Conservation (phyloP, 192 early-diverging fungal species). For the Spizellomyces sp. region DNA sequence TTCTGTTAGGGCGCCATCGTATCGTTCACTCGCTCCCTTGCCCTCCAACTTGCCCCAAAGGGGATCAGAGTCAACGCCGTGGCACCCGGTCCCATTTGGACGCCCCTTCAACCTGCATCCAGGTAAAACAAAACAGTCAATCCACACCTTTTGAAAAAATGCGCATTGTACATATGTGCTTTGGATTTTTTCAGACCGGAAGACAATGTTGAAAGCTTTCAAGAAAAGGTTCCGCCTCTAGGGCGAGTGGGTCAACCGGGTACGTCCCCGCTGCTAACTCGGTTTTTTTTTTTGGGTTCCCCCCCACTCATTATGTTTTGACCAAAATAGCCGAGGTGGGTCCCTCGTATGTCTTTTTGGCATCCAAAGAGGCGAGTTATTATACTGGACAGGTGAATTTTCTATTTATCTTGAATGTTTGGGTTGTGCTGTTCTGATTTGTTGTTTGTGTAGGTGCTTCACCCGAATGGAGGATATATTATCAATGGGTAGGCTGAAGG, state of each 20-base stretch:
- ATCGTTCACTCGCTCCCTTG: conserved; percentile 53
- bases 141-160: neutral
- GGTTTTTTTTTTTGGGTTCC: too few species aligned
- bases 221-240: conserved; percentile 44
- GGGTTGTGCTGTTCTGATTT: neutral
- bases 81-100: conserved; percentile 59
- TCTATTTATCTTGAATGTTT: neutral
- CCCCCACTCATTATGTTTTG: too few species aligned
- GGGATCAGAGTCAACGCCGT: conserved; percentile 59
- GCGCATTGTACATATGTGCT: neutral
- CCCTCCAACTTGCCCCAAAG: conserved; percentile 44
- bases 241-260: conserved; percentile 51
- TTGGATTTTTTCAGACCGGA: conserved; percentile 5
- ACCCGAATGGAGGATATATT: conserved; percentile 9
- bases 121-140: neutral
- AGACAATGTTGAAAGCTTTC: conserved; percentile 51
- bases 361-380: conserved; percentile 43
- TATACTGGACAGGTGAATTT: conserved; percentile 10
- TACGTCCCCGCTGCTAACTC: too few species aligned
- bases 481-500: neutral
- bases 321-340: conserved; percentile 34
- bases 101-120: conserved; percentile 48
- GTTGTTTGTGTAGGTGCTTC: too few species aligned
- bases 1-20: conserved; percentile 47
- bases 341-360: conserved; percentile 54